Conservation (phyloP, 2,329 filamentous ascomycete species). For the Colletotrichum lini region DNA sequence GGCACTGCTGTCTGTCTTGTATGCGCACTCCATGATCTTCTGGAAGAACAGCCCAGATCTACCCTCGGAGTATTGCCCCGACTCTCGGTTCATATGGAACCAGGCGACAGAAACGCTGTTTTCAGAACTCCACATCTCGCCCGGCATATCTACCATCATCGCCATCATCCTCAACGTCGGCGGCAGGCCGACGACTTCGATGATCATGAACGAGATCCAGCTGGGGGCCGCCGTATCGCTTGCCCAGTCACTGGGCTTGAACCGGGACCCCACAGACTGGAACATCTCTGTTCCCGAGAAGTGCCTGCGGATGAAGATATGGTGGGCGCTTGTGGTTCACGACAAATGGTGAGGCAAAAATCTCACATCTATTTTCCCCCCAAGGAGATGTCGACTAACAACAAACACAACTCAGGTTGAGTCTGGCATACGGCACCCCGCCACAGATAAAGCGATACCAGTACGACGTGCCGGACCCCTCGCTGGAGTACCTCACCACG, state of each 20-base stretch:
- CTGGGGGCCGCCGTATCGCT: conserved; percentile 66
- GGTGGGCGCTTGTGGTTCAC: conserved; percentile 69
- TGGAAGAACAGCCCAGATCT: conserved; percentile 66
- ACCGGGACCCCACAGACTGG: conserved; percentile 67
- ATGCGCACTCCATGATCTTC: conserved; percentile 70
- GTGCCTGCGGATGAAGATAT: conserved; percentile 66
- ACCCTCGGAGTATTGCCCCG: conserved; percentile 64
- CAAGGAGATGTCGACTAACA: neutral
- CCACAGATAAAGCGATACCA: conserved; percentile 61
- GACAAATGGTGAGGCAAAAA: conserved; percentile 64
- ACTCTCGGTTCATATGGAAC: conserved; percentile 74
- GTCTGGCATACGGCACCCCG: conserved; percentile 67
- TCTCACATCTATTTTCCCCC: neutral
- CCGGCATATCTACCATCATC: conserved; percentile 71
- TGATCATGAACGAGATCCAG: conserved; percentile 69
- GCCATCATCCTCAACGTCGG: conserved; percentile 72
- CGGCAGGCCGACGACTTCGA: conserved; percentile 72
- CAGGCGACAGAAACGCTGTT: conserved; percentile 72
- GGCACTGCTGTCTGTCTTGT: conserved; percentile 69
- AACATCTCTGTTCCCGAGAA: conserved; percentile 66
- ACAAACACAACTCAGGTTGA: conserved; percentile 55
- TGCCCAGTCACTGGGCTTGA: conserved; percentile 68
- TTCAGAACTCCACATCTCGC: conserved; percentile 71
- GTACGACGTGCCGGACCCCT: conserved; percentile 64
- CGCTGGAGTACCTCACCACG: conserved; percentile 50